phyloP scores from a whole-genome alignment of 73 alveolate species.

The Paramecium tetraurelia region DNA sequence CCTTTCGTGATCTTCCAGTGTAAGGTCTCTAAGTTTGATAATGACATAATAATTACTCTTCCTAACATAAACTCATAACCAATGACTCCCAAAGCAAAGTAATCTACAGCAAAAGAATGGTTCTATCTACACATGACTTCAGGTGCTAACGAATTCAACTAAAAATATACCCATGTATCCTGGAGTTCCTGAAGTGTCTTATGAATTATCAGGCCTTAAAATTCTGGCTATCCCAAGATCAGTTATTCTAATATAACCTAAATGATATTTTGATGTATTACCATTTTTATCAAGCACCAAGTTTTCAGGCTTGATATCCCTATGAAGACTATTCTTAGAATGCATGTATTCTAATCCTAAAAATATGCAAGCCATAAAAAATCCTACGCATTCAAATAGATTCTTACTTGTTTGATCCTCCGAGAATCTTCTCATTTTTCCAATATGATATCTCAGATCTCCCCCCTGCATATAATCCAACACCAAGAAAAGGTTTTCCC shows the following conservation, averaged over 20 bases:
- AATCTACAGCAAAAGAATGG: conserved; percentile 81
- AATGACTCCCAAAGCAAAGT: conserved; percentile 81
- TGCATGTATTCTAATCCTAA: conserved; percentile 87
- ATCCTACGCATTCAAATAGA: conserved; percentile 51
- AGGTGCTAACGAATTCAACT: conserved; percentile 69
- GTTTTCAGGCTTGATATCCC: conserved; percentile 98
- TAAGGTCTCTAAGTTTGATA: conserved; percentile 78
- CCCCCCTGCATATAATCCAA: conserved; percentile 93
- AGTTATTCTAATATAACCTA: conserved; percentile 76
- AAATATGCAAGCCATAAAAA: conserved; percentile 88
- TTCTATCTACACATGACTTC: conserved; percentile 90
- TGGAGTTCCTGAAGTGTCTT: conserved; percentile 91
- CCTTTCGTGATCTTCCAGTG: conserved; percentile 88
- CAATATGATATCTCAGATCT: conserved; percentile 89
- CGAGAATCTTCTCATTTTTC: conserved; percentile 79
- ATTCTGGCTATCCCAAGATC: conserved; percentile 91
- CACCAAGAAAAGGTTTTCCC: conserved; percentile 83
- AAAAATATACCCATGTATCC: conserved; percentile 80
- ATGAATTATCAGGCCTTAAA: conserved; percentile 72
- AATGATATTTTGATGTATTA: not conserved
- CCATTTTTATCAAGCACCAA: conserved; percentile 88
- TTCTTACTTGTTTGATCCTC: conserved; percentile 84
- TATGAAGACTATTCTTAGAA: conserved; percentile 85
- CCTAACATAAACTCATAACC: conserved; percentile 96
- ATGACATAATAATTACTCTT: conserved; percentile 3